Conservation (phyloP, 371 early-diverging fungal genomes). For the Actinomucor elegans region DNA sequence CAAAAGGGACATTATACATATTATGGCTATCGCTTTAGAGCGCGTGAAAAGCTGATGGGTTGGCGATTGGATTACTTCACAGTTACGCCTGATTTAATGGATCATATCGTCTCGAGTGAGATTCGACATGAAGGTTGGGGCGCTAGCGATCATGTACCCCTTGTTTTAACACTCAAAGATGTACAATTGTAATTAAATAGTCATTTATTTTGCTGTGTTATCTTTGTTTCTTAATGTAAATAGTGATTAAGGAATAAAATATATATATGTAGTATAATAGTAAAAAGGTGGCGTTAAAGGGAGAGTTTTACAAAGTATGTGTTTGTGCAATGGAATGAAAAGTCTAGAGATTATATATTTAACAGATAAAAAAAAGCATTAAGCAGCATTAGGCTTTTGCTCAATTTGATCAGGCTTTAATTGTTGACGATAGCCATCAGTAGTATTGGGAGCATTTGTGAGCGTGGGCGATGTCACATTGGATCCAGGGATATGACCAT, state of each 20-base stretch:
- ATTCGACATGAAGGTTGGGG: conserved; percentile 85
- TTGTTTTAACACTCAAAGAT: conserved; percentile 63
- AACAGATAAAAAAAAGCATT: too few species aligned
- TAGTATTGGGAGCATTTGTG: neutral
- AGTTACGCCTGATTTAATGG: conserved; percentile 60
- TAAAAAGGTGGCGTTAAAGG: neutral
- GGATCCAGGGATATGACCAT: neutral
- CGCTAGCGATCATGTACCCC: conserved; percentile 89
- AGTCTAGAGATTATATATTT: neutral
- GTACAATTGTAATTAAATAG: conserved; percentile 4
- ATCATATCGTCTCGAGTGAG: conserved; percentile 61
- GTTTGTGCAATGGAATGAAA: conserved; percentile 3
- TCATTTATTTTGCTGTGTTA: neutral
- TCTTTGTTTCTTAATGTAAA: neutral
- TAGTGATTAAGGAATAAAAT: neutral
- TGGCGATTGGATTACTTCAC: conserved; percentile 93
- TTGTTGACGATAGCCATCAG: conserved; percentile 1
- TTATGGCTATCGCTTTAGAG: conserved; percentile 76
- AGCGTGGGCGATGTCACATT: conserved; percentile 14
- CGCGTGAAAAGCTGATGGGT: conserved; percentile 74
- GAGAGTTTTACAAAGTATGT: neutral
- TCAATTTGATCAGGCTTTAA: conserved; percentile 34
- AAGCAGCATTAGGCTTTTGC: conserved; percentile 31
- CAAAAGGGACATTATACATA: conserved; percentile 76
- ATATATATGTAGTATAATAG: neutral